Base-by-base conservation (phyloP, 2,329 filamentous ascomycete species). In the Claviceps purpurea region DNA sequence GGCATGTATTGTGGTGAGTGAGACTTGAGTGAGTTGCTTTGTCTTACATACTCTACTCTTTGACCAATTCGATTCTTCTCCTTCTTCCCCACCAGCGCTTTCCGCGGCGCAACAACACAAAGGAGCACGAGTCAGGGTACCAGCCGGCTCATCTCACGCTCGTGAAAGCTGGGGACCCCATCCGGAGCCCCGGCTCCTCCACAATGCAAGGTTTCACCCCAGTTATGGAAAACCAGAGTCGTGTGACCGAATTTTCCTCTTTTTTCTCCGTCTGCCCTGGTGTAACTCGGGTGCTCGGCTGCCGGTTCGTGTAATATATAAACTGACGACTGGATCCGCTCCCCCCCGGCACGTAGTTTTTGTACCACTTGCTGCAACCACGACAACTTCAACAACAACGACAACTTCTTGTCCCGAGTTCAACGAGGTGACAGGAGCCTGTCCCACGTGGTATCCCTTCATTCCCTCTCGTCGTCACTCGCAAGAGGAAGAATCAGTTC, bases 151-250 rank as follows among this genome's bases (percentile, higher is more conserved):
- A 18, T 18, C 39, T n/a, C 16, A 41, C n/a, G 16, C 16, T 41
- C 39, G 18, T 41, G 14, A 45, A 46, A 47, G 16, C 22, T 52
- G 18, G 53, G 51, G 44, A 43, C 44, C 39, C 53, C 43, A 48
- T 50, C 48, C 44, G 48, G 44, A 49, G 50, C 45, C 50, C 53
- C 54, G 47, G 45, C 22, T 42, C 50, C 50, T 52, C 50, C 50
- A 45, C 50, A 48, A 49, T n/a, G 47, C 37, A 38, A 53, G 16
- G 43, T 18, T 39, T 26, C 20, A 41, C 14, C 34, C 34, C 47
- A 22, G 26, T 48, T 18, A 47, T 16, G 43, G 24, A 20, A 47
- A 26, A 24, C 48, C 47, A 43, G 13, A n/a, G 8, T 26, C 18
- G 41, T 30, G 40, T 42, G 10, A 47, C 44, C 47, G 18, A 38